Conservation (phyloP, 2,329 filamentous ascomycete genomes). For the Anthostomella pinea region DNA sequence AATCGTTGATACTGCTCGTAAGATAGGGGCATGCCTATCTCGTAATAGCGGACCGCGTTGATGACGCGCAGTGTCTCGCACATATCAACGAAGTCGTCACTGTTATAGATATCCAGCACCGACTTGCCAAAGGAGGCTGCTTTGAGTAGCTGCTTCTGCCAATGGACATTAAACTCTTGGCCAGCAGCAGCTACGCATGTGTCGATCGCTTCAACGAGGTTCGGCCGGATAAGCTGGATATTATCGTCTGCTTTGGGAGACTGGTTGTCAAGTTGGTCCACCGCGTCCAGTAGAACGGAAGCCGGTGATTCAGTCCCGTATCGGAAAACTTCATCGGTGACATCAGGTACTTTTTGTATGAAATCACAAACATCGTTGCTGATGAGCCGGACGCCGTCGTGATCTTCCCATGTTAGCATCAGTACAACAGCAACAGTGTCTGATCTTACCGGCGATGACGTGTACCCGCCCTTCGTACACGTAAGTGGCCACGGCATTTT, state of each 20-base stretch:
- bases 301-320: conserved; percentile 85
- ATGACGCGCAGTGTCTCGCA: conserved; percentile 90
- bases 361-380: conserved; percentile 97
- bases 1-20: conserved; percentile 92
- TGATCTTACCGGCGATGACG: conserved; percentile 69
- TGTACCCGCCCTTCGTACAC: conserved; percentile 92
- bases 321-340: conserved; percentile 85
- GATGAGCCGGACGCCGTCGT: conserved; percentile 84
- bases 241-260: conserved; percentile 97
- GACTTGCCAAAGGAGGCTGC: conserved; percentile 98
- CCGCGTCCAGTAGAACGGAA: conserved; percentile 89
- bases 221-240: conserved; percentile 87
- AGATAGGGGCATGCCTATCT: conserved; percentile 84
- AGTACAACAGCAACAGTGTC: neutral
- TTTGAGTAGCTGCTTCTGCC: conserved; percentile 95
- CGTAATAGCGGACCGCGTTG: conserved; percentile 88
- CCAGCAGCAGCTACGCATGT: conserved; percentile 91
- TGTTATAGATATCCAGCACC: conserved; percentile 94
- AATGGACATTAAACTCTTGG: conserved; percentile 83
- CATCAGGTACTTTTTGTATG: conserved; percentile 85
- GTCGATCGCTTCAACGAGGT: conserved; percentile 88
- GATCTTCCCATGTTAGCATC: conserved; percentile 42
- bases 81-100: conserved; percentile 98
- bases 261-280: conserved; percentile 85
- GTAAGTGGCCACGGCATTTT: conserved; percentile 71